Conservation (phyloP, 2,329 filamentous ascomycete species). For the Epichloe festucae region DNA sequence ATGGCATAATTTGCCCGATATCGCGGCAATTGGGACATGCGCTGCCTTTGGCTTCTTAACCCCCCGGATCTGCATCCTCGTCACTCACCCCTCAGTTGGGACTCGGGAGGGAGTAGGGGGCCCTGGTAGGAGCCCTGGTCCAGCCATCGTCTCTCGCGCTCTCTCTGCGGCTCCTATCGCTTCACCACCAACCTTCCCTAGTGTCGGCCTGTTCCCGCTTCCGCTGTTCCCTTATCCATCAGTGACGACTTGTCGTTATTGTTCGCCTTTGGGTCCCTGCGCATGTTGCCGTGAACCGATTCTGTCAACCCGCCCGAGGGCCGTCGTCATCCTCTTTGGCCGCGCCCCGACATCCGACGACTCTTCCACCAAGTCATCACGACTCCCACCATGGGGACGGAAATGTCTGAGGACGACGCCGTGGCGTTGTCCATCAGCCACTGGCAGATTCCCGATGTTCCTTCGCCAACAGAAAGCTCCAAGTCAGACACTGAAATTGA, state of each 20-base stretch:
- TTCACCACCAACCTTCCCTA: not conserved
- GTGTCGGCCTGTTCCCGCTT: not conserved
- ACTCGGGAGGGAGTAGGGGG: not conserved
- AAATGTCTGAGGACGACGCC: constrained; percentile 32
- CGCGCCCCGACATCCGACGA: not conserved
- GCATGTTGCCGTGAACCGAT: constrained; percentile 7
- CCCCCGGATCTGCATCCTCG: constrained; percentile 14
- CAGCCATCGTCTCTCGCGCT: not conserved
- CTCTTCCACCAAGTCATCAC: not conserved
- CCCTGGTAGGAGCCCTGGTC: not conserved
- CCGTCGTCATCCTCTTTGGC: not conserved
- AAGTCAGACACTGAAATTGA: constrained; percentile 29
- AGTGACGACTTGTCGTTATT: not conserved
- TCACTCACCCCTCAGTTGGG: constrained; percentile 3
- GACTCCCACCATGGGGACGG: constrained; percentile 19
- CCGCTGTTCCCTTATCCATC: not conserved
- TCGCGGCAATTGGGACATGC: constrained; percentile 27
- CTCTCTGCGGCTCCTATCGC: not conserved
- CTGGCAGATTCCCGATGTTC: constrained; percentile 23
- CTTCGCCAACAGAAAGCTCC: constrained; percentile 29
- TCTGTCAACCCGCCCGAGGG: constrained; percentile 3
- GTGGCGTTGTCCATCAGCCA: constrained; percentile 21
- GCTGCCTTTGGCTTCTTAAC: constrained; percentile 22
- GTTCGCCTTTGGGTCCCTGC: not conserved
- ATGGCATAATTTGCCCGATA: constrained; percentile 23